A percentile compares a stretch with the other conserved stretches of the same genome.
Conservation (phyloP, 2,329 filamentous ascomycete species). For the Fusarium dimerum region DNA sequence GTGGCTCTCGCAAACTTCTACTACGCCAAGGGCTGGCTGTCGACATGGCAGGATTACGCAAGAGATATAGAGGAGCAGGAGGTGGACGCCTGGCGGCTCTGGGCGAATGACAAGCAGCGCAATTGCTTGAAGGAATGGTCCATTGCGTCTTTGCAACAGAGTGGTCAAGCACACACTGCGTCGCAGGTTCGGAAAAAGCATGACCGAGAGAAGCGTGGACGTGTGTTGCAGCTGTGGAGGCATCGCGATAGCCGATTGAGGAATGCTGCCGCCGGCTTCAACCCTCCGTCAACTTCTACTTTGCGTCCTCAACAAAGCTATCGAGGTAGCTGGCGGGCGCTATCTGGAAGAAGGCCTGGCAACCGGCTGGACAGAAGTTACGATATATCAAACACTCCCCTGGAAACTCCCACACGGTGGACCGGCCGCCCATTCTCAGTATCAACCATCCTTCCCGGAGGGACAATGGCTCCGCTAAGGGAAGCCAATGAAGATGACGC, state of each 20-base stretch:
- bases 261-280: slow-evolving; percentile 4
- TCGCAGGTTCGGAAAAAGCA: slow-evolving; percentile 34
- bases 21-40: slow-evolving; percentile 22
- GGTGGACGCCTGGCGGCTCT: slow-evolving; percentile 33
- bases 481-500: slow-evolving; percentile 33
- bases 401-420: slow-evolving; percentile 50
- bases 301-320: slow-evolving; percentile 13
- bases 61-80: slow-evolving; percentile 25
- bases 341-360: slow-evolving; percentile 26
- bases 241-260: slow-evolving; percentile 19
- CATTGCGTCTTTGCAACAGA: slow-evolving; percentile 38
- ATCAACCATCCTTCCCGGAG: slow-evolving; percentile 30
- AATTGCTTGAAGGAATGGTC: slow-evolving; percentile 39
- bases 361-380: slow-evolving; percentile 23
- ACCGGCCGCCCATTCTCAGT: slow-evolving; percentile 43
- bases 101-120: slow-evolving; percentile 34
- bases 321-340: slow-evolving; percentile 28
- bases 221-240: slow-evolving; percentile 36
- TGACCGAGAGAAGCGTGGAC: slow-evolving; percentile 33
- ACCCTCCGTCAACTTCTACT: slow-evolving; percentile 12
- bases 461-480: slow-evolving; percentile 33
- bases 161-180: slow-evolving; percentile 41
- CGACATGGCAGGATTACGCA: slow-evolving; percentile 25
- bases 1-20: slow-evolving; percentile 20
- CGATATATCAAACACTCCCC: slow-evolving; percentile 20